phyloP scores from a whole-genome alignment of 2,329 filamentous ascomycete genomes.

The Neopestalotiopsis sp. region DNA sequence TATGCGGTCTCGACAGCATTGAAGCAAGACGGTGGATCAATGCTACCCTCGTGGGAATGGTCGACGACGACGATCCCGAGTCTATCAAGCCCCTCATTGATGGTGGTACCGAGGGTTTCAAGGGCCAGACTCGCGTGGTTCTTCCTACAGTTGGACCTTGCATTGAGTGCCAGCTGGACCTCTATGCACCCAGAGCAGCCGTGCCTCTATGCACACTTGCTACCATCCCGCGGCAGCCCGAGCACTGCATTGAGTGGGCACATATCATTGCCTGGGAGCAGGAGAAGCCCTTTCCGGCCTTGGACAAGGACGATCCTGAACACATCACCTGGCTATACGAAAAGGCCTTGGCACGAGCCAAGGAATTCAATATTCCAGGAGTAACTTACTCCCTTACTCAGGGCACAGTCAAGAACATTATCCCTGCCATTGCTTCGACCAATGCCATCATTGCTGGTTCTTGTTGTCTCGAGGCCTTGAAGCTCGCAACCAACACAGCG shows the following conservation, averaged over 20 bases:
- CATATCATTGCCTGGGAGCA: constrained; percentile 97
- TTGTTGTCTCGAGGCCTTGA: constrained; percentile 96
- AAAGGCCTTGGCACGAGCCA: constrained; percentile 79
- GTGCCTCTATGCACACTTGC: constrained; percentile 96
- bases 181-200: constrained; percentile 96
- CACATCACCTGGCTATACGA: constrained; percentile 97
- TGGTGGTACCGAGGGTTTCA: constrained; percentile 97
- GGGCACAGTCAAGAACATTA: constrained; percentile 99
- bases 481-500: constrained; percentile 84
- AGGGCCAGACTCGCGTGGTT: constrained; percentile 92
- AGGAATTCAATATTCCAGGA: constrained; percentile 88
- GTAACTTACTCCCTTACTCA: constrained; percentile 97
- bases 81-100: constrained; percentile 93
- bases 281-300: constrained; percentile 78
- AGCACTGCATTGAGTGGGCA: constrained; percentile 99
- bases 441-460: constrained; percentile 96
- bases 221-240: constrained; percentile 93
- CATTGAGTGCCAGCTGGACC: constrained; percentile 97
- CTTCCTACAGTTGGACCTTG: constrained; percentile 92
- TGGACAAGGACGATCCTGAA: constrained; percentile 95
- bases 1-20: constrained; percentile 95
- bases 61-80: constrained; percentile 82
- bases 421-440: constrained; percentile 95
- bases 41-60: constrained; percentile 87
- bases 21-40: constrained; percentile 99